Evolutionary conservation across 805 yeast genomes (phyloP), one percentile per base, ranked within the genome.

Genomic region (Sugiyamaella floridensis): DNA sequence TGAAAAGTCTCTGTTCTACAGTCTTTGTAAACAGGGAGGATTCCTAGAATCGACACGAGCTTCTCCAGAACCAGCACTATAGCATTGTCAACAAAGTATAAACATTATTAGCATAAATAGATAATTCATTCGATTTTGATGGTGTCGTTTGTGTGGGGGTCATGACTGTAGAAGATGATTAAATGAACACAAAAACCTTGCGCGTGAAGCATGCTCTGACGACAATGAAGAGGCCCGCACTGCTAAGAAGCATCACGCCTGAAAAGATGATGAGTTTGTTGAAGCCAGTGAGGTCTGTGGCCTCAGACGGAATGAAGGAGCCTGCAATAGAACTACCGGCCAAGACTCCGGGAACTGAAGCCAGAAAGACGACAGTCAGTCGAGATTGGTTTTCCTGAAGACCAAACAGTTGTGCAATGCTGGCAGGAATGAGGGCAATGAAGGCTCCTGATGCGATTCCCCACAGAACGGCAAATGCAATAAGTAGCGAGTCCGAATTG

Each of bases 1-100:
- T 56, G 76, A 76, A 59, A 78, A 80, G 9, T 82, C 93, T 3
- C 68, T 86, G 58, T 92, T 93, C 66, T 88, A 86, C 64, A 76
- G 89, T 0, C 73, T 93, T 54, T 87, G 95, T 60, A 77, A 83
- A 56, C 86, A 86, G 64, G 96, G 93, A 44, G 96, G 96, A 1
- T 78, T 79, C 55, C 40, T 57, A 4, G 32, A 50, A 2, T 28
- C 29, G 40, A 29, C 18, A 12, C 26, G 41, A 19, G 16, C 28
- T 4, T 22, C 37, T 4, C 37, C 37, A 8, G 37, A 32, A 11
- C 37, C 37, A 32, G 37, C 37, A 32, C 37, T 4, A 32, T 32
- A 32, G 26, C 26, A 32, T 32, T 11, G 37, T 11, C 37, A 10
- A 11, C 10, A 32, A 14, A 32, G n/a, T 32, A 11, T 10, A 14